Evolutionary conservation across 345 rosid species (phyloP), one percentile per base, ranked within the genome.

Genomic region (Brassica carinata): DNA sequence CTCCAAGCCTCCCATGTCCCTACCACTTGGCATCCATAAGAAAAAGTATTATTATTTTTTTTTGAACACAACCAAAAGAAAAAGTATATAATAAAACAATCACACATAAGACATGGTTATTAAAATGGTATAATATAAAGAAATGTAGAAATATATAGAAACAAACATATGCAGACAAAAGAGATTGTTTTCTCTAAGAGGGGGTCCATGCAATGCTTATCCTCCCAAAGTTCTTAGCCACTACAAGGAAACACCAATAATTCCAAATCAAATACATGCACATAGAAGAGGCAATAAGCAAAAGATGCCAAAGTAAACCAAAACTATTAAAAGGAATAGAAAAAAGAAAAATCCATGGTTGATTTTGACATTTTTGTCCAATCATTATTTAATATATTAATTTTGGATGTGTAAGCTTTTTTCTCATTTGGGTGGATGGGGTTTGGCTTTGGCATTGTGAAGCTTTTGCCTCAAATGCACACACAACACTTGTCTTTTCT

Each of bases 151-250:
- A 55, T 64, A 71, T 36, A 75, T 38, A 70, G 76, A 70, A 75
- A 75, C 68, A 75, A 81, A 81, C 84, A 81, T 70, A 81, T 76
- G 69, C 71, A 64, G 77, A 81, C 84, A n/a, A 81, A 81, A 64
- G 67, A 75, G 76, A 75, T 70, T 13, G 80, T 81, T 81, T 63
- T 81, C 62, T 81, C 51, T 36, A 70, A 36, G 33, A 53, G n/a
- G 59, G 83, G 83, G 83, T 80, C 83, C 80, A 75, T 70, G 30
- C 71, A 64, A 15, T 15, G 61, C 61, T 51, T 70, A 75, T 17
- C 63, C 72, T 17, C 83, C 68, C 80, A 75, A 81, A 81, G 80
- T 75, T 81, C 72, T 69, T 64, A 81, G 64, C 76, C 67, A 70
- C 80, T 75, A 34, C 48, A 70, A 80, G 67, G 62, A 69, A 80